These are phyloP conservation scores for Metarhizium sp. DNA, from an alignment of 2,329 filamentous ascomycete species.

Conservation along the genomic window DNA sequence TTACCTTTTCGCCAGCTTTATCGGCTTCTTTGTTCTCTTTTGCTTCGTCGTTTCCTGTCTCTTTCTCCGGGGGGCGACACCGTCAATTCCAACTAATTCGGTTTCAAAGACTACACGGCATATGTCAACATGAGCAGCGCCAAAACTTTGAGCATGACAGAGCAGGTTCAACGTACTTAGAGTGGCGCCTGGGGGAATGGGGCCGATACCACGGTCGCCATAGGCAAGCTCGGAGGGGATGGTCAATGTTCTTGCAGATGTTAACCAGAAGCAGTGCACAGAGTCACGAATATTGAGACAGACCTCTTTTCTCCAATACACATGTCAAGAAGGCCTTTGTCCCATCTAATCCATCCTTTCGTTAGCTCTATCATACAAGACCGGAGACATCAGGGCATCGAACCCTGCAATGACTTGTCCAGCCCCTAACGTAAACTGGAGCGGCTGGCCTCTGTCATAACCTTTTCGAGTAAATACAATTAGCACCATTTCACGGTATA, in stretches of 20 bases:
- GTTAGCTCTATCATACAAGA: constrained; percentile 8
- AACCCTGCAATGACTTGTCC: constrained; percentile 86
- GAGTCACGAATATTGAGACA: constrained; percentile 12
- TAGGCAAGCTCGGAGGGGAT: constrained; percentile 85
- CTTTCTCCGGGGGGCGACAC: constrained; percentile 40
- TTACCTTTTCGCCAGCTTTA: constrained; percentile 15
- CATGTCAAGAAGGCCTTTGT: constrained; percentile 84
- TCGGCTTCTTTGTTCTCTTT: constrained; percentile 16
- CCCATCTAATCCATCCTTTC: constrained; percentile 52
- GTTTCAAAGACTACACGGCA: constrained; percentile 68
- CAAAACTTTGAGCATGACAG: constrained; percentile 5
- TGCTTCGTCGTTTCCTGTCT: constrained; percentile 23
- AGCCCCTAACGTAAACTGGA: constrained; percentile 69
- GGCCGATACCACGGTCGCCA: constrained; percentile 64
- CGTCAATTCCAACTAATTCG: constrained; percentile 75
- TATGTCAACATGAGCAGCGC: constrained; percentile 8
- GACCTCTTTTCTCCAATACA: constrained; percentile 84
- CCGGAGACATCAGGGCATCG: constrained; percentile 15
- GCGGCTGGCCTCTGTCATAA: constrained; percentile 68
- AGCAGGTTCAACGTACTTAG: constrained; percentile 44
- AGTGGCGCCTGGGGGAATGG: constrained; percentile 74
- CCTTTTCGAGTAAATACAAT: constrained; percentile 20
- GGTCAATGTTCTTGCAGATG: constrained; percentile 55
- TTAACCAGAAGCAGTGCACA: neutral
- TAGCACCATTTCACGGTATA: constrained; percentile 7